Base-by-base conservation (phyloP, 2,329 filamentous ascomycete genomes). In the Microcera coccophila region DNA sequence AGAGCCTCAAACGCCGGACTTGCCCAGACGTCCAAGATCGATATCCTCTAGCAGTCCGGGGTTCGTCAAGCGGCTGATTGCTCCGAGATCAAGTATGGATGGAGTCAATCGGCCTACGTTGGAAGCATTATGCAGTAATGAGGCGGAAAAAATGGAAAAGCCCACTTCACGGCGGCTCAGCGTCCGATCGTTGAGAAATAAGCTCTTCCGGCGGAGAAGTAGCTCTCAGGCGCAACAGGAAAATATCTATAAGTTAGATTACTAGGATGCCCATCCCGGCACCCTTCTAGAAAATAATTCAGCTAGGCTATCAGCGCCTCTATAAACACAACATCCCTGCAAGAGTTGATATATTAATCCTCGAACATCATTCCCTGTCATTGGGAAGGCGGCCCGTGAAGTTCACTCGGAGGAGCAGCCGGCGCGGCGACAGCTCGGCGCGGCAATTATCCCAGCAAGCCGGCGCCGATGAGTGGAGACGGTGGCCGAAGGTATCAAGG, bases 121-220 rank as follows among this genome's bases (percentile, higher is more conserved):
- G 1, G 53, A 56, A 24, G 45, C 28, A 5, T 44, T 59, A n/a
- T 43, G 52, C 26, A 18, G 45, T 14, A 20, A 32, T 17, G 54
- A 56, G 21, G 32, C 41, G 22, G 54, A 59, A 18, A 58, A 53
- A 21, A 22, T 37, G 32, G 47, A 52, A n/a, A 39, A 45, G 18
- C 41, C 50, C 15, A 42, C 50, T 8, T 53, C 58, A 34, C 53
- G 59, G 45, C 55, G 59, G 15, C 47, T 59, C 36, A 60, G 57
- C 33, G 45, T 62, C 33, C 53, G 54, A 33, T 49, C 54, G 31
- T 50, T 62, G 28, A 53, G 59, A 31, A 57, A 62, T 19, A 60
- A 47, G 19, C 51, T 62, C 24, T 62, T 62, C 45, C 57, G 58
- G 26, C 54, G 56, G 38, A 59, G 52, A 38, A 56, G 54, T 35